Percentiles rank a stretch among this genome's conserved stretches.
phyloP scores from a whole-genome alignment of 106 monocot species.

The Phalaenopsis aphrodite region DNA sequence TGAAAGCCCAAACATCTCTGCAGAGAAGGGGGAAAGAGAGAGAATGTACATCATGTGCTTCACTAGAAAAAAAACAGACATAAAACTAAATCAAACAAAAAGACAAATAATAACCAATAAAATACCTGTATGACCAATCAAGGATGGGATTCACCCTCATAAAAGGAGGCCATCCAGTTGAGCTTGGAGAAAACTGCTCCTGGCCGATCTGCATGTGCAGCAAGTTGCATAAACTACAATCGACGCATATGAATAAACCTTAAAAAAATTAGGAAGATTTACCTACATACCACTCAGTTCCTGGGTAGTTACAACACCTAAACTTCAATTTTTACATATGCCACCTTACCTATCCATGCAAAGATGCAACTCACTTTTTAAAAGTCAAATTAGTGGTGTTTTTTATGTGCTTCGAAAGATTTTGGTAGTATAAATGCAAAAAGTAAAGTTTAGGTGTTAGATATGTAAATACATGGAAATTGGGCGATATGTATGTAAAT shows the following conservation, averaged over 20 bases:
- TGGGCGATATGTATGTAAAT: too few relatives aligned
- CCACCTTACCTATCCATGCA: too few relatives aligned
- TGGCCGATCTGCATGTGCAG: slow-evolving; percentile 72
- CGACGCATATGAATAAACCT: neutral
- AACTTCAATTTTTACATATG: too few relatives aligned
- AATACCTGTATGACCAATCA: slow-evolving; percentile 99
- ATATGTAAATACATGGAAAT: too few relatives aligned
- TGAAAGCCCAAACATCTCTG: slow-evolving; percentile 99
- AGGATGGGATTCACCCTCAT: slow-evolving; percentile 99
- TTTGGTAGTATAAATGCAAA: too few relatives aligned
- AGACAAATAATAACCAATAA: slow-evolving; percentile 15
- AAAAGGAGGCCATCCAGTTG: slow-evolving; percentile 95
- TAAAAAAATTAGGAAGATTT: too few relatives aligned
- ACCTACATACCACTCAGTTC: too few relatives aligned
- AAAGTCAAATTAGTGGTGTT: too few relatives aligned
- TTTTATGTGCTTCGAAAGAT: too few relatives aligned
- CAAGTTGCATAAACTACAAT: slow-evolving; percentile 1
- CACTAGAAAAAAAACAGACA: slow-evolving; percentile 1
- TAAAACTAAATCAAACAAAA: neutral
- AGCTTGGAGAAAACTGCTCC: slow-evolving; percentile 98
- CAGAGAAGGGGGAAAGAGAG: slow-evolving; percentile 5
- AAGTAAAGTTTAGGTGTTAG: too few relatives aligned
- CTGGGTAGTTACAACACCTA: too few relatives aligned
- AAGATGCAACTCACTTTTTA: too few relatives aligned
- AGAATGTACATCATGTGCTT: neutral